Percentiles rank a stretch among this genome's conserved stretches.
Evolutionary conservation across 2,329 filamentous ascomycete species (phyloP).

Genomic region (Fusarium dlaminii): DNA sequence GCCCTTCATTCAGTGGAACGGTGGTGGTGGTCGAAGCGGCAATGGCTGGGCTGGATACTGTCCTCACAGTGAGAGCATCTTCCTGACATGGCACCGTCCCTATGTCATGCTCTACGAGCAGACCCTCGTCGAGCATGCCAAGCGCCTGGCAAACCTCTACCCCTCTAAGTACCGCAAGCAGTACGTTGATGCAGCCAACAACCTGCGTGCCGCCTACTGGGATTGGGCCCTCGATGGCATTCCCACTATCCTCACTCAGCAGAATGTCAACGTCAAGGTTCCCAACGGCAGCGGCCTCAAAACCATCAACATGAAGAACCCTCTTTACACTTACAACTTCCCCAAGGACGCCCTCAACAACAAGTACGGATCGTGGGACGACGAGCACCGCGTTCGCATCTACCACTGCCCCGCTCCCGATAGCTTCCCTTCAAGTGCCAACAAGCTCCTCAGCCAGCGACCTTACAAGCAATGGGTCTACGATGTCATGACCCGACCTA

Average conservation of each 20-base stretch:
- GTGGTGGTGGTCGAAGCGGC: conserved; percentile 45
- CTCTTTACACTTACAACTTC: conserved; percentile 62
- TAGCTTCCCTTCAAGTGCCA: conserved; percentile 53
- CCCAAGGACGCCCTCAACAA: conserved; percentile 51
- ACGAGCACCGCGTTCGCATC: conserved; percentile 48
- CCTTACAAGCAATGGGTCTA: conserved; percentile 55
- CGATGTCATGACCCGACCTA: conserved; percentile 51
- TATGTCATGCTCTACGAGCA: conserved; percentile 67
- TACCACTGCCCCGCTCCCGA: conserved; percentile 51
- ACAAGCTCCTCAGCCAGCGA: conserved; percentile 44
- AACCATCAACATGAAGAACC: conserved; percentile 57
- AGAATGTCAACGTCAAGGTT: conserved; percentile 52
- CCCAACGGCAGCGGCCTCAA: conserved; percentile 48
- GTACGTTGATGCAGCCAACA: conserved; percentile 58
- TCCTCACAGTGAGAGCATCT: conserved; percentile 59
- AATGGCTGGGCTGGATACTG: conserved; percentile 55
- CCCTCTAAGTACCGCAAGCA: conserved; percentile 43
- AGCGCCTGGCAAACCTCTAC: conserved; percentile 57
- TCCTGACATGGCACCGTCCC: conserved; percentile 65
- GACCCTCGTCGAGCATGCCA: conserved; percentile 58
- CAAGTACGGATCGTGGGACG: conserved; percentile 49
- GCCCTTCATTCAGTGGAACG: conserved; percentile 56
- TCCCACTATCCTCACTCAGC: conserved; percentile 51
- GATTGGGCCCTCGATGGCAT: conserved; percentile 61
- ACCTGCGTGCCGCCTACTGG: conserved; percentile 62